Percentiles rank a stretch among this genome's conserved stretches.
Conservation (phyloP, 495 filamentous ascomycete species). For the Podospora conica region DNA sequence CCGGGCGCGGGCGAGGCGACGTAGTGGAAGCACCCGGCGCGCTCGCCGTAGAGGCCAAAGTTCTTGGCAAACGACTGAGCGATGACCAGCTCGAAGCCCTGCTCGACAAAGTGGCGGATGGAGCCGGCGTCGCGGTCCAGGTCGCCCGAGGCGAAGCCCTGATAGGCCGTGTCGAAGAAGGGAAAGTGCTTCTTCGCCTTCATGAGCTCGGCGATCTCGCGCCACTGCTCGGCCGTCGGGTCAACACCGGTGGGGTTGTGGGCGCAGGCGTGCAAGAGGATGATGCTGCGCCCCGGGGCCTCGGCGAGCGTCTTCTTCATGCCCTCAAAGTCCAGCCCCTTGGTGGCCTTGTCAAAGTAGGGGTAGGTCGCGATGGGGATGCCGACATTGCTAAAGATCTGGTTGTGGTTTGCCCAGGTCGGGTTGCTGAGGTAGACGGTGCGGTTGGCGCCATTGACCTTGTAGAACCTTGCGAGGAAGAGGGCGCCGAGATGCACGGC, state of each 20-base stretch:
- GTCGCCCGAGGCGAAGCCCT: constrained; percentile 94
- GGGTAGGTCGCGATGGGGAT: constrained; percentile 77
- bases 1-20: constrained; percentile 67
- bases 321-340: constrained; percentile 84
- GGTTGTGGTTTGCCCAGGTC: constrained; percentile 98
- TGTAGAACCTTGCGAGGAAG: constrained; percentile 77
- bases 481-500: constrained; percentile 82
- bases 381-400: constrained; percentile 92
- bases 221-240: constrained; percentile 91
- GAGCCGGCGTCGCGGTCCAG: constrained; percentile 81
- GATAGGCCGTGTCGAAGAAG: constrained; percentile 98
- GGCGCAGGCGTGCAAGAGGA: constrained; percentile 93
- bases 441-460: constrained; percentile 57
- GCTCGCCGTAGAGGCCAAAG: constrained; percentile 95
- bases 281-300: constrained; percentile 72
- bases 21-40: constrained; percentile 94
- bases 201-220: constrained; percentile 72
- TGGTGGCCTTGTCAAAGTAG: constrained; percentile 82
- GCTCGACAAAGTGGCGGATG: constrained; percentile 84
- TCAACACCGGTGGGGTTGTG: constrained; percentile 99
- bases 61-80: constrained; percentile 99
- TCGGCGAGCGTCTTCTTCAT: constrained; percentile 63
- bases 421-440: constrained; percentile 84
- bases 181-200: constrained; percentile 78
- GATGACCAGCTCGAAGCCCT: constrained; percentile 92